These are phyloP conservation scores for Diaporthe helianthi DNA, from an alignment of 2,329 filamentous ascomycete species.

Conservation along the genomic window DNA sequence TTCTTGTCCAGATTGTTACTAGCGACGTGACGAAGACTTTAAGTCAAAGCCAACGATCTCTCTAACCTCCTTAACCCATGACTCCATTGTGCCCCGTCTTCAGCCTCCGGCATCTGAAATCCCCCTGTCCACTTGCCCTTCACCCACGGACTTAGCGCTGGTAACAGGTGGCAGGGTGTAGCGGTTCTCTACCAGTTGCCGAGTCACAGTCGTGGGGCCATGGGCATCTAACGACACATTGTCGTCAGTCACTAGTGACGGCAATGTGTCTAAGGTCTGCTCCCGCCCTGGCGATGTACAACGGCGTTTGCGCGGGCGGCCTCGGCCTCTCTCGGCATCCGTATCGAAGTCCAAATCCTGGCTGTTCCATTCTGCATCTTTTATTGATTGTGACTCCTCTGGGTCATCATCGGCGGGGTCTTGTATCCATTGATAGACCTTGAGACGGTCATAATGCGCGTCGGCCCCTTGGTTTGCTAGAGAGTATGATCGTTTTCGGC, in stretches of 20 bases:
- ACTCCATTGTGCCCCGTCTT: too few relatives aligned
- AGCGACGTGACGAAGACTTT: too few relatives aligned
- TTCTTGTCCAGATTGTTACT: too few relatives aligned
- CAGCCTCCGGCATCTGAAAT: too few relatives aligned
- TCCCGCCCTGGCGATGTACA: not conserved
- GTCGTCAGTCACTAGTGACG: not conserved
- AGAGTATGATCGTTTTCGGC: not conserved
- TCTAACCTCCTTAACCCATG: too few relatives aligned
- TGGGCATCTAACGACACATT: not conserved
- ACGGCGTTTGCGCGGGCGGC: not conserved
- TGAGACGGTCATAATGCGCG: not conserved
- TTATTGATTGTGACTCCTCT: not conserved
- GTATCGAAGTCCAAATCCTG: not conserved
- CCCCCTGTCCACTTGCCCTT: too few relatives aligned
- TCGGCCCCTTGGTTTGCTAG: not conserved
- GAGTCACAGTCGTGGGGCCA: not conserved
- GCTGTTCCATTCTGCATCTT: not conserved
- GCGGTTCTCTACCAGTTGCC: too few relatives aligned
- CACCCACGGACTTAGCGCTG: too few relatives aligned
- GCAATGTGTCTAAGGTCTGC: not conserved
- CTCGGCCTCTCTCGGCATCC: not conserved
- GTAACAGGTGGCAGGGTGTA: too few relatives aligned
- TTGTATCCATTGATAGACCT: not conserved
- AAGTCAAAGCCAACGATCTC: too few relatives aligned
- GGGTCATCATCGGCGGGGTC: not conserved